Conservation (phyloP, 441 rosid genomes). For the Jatropha multifida region DNA sequence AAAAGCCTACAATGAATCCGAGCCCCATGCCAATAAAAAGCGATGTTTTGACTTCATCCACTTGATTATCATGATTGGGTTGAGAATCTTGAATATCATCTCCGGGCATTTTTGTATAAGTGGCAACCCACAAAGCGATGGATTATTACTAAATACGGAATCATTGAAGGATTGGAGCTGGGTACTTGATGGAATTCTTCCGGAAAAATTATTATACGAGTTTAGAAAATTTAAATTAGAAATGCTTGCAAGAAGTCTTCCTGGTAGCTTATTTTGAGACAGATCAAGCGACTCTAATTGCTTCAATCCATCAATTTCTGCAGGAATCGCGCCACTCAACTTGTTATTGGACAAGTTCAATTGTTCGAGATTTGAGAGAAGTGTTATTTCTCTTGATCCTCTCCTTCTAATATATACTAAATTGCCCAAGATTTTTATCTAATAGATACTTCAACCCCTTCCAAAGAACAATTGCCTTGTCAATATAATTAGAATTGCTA, state of each 20-base stretch:
- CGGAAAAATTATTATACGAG: constrained; percentile 12
- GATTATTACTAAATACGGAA: not conserved
- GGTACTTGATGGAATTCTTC: constrained; percentile 14
- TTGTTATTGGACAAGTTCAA: constrained; percentile 14
- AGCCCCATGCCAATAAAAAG: not conserved
- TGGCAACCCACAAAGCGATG: not conserved
- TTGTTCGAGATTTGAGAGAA: not conserved
- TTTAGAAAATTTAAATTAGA: not conserved
- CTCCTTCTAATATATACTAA: constrained; percentile 3
- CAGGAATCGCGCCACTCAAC: not conserved
- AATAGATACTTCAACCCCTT: not conserved
- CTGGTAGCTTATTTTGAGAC: not conserved
- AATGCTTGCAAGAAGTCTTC: constrained; percentile 4
- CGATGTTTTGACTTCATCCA: not conserved
- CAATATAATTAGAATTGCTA: not conserved
- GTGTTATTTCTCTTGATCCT: not conserved
- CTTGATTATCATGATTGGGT: not conserved
- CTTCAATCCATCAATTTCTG: not conserved
- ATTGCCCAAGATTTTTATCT: not conserved
- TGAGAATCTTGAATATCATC: not conserved
- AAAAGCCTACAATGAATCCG: not conserved
- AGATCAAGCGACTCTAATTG: constrained; percentile 10
- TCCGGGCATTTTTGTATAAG: not conserved
- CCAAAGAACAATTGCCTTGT: not conserved
- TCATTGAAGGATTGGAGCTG: constrained; percentile 20